Conservation (phyloP, 83 land plant species). For the Picea abies region DNA sequence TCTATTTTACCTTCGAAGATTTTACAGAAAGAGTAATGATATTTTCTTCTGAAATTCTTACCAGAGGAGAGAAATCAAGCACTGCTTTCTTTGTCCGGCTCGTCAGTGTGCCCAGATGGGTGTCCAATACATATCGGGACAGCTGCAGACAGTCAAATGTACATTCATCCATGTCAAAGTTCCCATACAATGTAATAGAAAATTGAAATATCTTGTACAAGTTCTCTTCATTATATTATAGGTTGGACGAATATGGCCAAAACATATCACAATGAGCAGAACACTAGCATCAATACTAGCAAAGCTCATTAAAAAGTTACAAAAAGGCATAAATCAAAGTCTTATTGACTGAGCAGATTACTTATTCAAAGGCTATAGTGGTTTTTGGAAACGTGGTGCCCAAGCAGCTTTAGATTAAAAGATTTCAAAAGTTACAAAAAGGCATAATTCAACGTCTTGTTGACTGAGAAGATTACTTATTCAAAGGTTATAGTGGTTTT, state of each 20-base stretch:
- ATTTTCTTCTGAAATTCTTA: slow-evolving; percentile 10
- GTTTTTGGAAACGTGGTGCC: not conserved
- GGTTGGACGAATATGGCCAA: not conserved
- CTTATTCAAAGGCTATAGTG: not conserved
- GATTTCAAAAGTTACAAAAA: not conserved
- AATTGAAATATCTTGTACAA: slow-evolving; percentile 1
- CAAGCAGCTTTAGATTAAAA: not conserved
- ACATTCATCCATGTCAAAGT: not conserved
- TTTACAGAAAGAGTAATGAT: not conserved
- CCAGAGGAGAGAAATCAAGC: slow-evolving; percentile 55
- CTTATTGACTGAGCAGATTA: not conserved
- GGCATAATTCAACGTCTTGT: not conserved
- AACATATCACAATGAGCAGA: not conserved
- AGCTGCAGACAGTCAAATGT: slow-evolving; percentile 22
- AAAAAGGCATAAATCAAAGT: not conserved
- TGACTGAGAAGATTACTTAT: too few species aligned
- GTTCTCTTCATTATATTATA: not conserved
- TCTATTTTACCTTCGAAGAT: not conserved
- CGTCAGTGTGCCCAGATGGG: slow-evolving; percentile 51
- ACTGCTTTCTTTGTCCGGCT: slow-evolving; percentile 49
- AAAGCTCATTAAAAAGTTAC: not conserved
- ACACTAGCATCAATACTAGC: not conserved
- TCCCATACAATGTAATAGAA: not conserved
- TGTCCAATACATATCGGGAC: slow-evolving; percentile 51
- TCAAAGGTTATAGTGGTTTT: not conserved